phyloP scores from a whole-genome alignment of 345 rosid genomes.

The Gossypium rotundifolium region DNA sequence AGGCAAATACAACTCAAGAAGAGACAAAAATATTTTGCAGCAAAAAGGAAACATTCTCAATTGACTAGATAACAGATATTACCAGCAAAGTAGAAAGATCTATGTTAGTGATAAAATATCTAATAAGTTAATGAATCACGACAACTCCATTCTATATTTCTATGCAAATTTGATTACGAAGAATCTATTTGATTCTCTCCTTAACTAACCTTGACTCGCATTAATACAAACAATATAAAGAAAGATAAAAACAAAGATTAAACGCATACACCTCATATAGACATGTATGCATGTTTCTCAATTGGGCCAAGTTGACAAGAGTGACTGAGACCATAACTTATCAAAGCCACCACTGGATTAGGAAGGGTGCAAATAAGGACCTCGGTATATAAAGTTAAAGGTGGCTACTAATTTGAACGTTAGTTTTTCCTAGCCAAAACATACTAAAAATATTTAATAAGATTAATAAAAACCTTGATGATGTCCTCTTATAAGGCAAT shows the following conservation, averaged over 20 bases:
- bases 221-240: background rate
- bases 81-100: background rate
- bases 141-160: background rate
- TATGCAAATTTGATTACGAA: background rate
- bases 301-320: background rate
- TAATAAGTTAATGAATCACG: background rate
- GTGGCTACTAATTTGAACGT: too few species aligned
- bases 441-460: too few species aligned
- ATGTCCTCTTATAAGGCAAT: background rate
- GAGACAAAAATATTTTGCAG: background rate
- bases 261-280: background rate
- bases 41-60: background rate
- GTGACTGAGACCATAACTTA: too few species aligned
- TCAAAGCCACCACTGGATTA: too few species aligned
- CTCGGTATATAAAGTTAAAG: too few species aligned
- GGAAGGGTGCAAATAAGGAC: too few species aligned
- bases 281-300: background rate
- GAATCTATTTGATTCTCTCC: background rate
- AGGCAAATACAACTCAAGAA: constrained; percentile 2
- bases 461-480: too few species aligned
- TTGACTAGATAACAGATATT: background rate
- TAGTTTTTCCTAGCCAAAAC: too few species aligned
- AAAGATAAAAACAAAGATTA: background rate
- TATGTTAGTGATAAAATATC: background rate
- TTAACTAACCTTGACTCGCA: background rate